Evolutionary conservation across 306 rosid genomes (phyloP).

Genomic region (Abrus pulchellus): DNA sequence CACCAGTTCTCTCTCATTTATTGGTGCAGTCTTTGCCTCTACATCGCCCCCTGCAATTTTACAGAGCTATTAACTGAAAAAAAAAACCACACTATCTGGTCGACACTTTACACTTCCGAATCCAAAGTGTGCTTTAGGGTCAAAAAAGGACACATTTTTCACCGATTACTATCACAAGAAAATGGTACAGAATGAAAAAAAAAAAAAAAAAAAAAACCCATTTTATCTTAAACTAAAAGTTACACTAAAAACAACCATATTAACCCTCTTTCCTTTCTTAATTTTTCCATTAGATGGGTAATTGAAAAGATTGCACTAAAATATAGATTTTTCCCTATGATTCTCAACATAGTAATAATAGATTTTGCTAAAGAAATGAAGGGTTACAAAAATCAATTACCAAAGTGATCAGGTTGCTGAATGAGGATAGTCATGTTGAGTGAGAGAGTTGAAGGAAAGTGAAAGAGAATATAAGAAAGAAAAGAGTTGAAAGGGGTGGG

Average conservation of each 20-base stretch:
- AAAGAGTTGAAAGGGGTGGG: neutral
- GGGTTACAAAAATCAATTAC: conserved; percentile 55
- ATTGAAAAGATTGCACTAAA: neutral
- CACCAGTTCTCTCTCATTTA: conserved; percentile 60
- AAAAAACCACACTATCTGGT: neutral
- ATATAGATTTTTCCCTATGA: neutral
- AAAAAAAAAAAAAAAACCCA: neutral
- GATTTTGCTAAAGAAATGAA: neutral
- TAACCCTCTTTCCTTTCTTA: neutral
- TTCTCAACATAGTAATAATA: neutral
- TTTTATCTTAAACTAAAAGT: neutral
- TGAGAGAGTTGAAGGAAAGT: neutral
- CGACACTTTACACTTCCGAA: neutral
- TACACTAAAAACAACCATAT: too few relatives aligned
- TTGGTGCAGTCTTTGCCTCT: conserved; percentile 53
- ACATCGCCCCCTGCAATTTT: conserved; percentile 59
- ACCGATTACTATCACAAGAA: neutral
- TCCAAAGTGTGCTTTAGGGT: neutral
- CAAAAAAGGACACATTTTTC: neutral
- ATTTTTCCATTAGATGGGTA: neutral
- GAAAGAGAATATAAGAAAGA: conserved; percentile 1
- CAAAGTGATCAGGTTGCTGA: conserved; percentile 56
- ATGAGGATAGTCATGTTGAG: conserved; percentile 74
- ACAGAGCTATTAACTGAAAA: neutral
- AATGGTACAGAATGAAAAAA: neutral